A percentile compares a stretch with the other conserved stretches of the same genome.
Evolutionary conservation across 1,284 basidiomycete genomes (phyloP).

Genomic region (Thecaphora frezii): DNA sequence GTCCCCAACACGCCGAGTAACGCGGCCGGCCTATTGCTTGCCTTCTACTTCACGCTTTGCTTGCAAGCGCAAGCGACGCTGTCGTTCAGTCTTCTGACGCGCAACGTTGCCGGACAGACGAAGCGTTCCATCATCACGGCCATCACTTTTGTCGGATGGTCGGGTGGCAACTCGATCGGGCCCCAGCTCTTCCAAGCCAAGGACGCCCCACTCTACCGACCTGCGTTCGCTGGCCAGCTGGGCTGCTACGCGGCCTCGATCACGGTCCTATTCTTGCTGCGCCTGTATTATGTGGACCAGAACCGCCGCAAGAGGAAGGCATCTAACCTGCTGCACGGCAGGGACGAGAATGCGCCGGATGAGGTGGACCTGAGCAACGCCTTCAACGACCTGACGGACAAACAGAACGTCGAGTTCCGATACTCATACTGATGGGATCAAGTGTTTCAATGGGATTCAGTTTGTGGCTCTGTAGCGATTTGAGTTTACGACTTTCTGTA

Average conservation of each 20-base stretch:
- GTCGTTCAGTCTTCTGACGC: constrained; percentile 59
- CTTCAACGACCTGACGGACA: constrained; percentile 32
- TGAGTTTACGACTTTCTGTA: too few species aligned
- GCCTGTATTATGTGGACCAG: constrained; percentile 62
- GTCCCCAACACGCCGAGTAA: constrained; percentile 21
- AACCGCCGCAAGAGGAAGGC: constrained; percentile 59
- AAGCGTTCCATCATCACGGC: constrained; percentile 38
- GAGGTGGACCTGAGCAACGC: constrained; percentile 23
- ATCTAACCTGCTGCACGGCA: constrained; percentile 19
- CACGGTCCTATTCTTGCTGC: constrained; percentile 61
- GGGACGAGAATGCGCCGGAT: constrained; percentile 20
- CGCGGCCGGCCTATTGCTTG: constrained; percentile 28
- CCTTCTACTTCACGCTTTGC: constrained; percentile 28
- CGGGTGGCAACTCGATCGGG: constrained; percentile 38
- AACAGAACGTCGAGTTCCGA: constrained; percentile 34
- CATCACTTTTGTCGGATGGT: constrained; percentile 41
- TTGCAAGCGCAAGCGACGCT: constrained; percentile 36
- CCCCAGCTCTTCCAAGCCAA: constrained; percentile 45
- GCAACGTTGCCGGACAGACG: constrained; percentile 60
- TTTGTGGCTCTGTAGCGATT: too few species aligned
- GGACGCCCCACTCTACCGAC: constrained; percentile 52
- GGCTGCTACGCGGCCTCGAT: constrained; percentile 65
- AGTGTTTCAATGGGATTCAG: too few species aligned
- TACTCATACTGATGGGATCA: constrained; percentile 29
- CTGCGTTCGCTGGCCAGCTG: constrained; percentile 64